phyloP scores from a whole-genome alignment of 192 early-diverging fungal species.

The Coemansia sp. region DNA sequence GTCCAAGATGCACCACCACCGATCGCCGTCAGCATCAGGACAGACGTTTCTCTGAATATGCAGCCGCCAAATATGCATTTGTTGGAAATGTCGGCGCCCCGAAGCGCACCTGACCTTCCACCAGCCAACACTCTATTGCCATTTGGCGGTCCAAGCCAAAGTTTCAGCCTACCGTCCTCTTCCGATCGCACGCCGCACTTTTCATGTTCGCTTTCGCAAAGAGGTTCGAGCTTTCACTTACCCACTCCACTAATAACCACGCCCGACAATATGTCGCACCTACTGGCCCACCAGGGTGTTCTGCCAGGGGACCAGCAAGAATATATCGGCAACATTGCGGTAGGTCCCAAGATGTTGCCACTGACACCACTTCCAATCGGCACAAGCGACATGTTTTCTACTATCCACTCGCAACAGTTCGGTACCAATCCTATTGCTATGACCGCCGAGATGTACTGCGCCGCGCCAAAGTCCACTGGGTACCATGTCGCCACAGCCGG shows the following conservation, averaged over 20 bases:
- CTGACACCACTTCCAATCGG: not conserved
- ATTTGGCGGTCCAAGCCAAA: not conserved
- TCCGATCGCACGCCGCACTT: not conserved
- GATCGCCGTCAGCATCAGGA: not conserved
- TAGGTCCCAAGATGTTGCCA: not conserved
- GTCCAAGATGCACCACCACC: not conserved
- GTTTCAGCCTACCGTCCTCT: not conserved
- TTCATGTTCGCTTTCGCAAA: not conserved
- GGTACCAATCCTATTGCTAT: not conserved
- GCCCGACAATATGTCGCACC: constrained; percentile 18
- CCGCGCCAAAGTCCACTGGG: not conserved
- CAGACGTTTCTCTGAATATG: not conserved
- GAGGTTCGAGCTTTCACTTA: not conserved
- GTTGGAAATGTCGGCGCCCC: not conserved
- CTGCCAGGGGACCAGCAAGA: constrained; percentile 5
- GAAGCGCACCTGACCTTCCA: not conserved
- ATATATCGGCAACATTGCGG: not conserved
- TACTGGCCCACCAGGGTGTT: constrained; percentile 14
- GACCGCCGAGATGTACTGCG: not conserved
- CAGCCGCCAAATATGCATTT: not conserved
- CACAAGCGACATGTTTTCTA: not conserved
- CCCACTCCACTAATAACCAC: constrained; percentile 12
- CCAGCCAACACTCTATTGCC: not conserved
- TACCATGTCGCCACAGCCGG: not conserved
- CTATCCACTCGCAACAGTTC: not conserved